Conservation (phyloP, 805 yeast genomes). For the Hanseniaspora thailandica region DNA sequence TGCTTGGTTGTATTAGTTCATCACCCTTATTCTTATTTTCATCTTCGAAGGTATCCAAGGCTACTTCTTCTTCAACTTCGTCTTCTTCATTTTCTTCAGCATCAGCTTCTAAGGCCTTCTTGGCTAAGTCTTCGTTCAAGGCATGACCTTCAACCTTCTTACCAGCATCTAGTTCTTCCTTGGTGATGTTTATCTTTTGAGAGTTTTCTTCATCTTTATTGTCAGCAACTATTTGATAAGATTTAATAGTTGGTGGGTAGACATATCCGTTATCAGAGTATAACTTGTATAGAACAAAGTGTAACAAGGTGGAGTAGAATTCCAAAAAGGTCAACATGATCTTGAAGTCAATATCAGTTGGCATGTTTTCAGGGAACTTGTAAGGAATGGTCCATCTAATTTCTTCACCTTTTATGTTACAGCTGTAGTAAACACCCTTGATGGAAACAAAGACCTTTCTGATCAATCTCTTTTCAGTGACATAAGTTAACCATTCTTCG, state of each 20-base stretch:
- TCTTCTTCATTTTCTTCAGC: constrained; percentile 28
- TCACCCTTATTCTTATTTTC: constrained; percentile 55
- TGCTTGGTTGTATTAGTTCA: constrained; percentile 57
- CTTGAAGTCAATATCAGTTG: constrained; percentile 86
- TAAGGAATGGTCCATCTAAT: constrained; percentile 93
- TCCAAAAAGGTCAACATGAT: constrained; percentile 95
- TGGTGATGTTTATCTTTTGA: constrained; percentile 14
- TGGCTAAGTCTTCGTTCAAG: constrained; percentile 35
- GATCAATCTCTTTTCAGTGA: constrained; percentile 70
- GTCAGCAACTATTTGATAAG: constrained; percentile 59
- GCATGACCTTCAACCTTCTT: constrained; percentile 33
- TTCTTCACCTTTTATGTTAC: constrained; percentile 79
- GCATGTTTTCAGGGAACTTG: constrained; percentile 92
- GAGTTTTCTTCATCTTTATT: constrained; percentile 22
- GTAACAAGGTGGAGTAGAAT: constrained; percentile 83
- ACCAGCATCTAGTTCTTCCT: constrained; percentile 22
- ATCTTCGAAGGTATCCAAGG: constrained; percentile 63
- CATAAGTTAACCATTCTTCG: constrained; percentile 90
- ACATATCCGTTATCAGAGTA: constrained; percentile 76
- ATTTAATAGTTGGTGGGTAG: constrained; percentile 79
- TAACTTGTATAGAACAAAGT: constrained; percentile 73
- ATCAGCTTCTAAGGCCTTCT: constrained; percentile 33
- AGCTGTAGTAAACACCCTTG: constrained; percentile 94
- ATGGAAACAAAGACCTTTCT: constrained; percentile 89
- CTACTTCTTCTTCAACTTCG: constrained; percentile 35